Evolutionary conservation across 2,329 filamentous ascomycete species (phyloP), one percentile per base, ranked within the genome.

Genomic region (Monosporascus ibericus): DNA sequence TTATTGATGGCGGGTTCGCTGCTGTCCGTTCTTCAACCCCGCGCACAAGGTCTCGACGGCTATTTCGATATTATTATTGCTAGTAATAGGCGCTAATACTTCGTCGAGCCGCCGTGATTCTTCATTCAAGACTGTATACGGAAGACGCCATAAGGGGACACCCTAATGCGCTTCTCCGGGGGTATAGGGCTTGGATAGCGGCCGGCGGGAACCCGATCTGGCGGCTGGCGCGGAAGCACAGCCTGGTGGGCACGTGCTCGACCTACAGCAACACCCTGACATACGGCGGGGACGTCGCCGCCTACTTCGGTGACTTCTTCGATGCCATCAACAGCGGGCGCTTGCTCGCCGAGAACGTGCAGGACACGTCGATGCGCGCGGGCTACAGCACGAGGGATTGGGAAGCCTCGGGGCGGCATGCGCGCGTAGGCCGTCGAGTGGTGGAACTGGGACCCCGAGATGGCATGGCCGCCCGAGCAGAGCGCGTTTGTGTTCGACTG

Each of bases 391-490:
- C 85, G n/a, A 77, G 84, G 79, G 1, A 88, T 24, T n/a, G n/a
- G 85, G 84, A 80, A 79, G 49, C 81, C 84, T 0, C 75, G 72
- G 50, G 73, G 72, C 50, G 73, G 85, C 49, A 77, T 79, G 70
- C 69, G 75, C 15, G 75, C 73, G 2, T 79, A 83, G 52, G 81
- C 83, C 0, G 74, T 81, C 2, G 85, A 88, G 52, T 88, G 82
- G 79, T 76, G 70, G 69, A 49, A 58, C 15, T 67, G 64, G 60
- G 65, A 66, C 52, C 87, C 77, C 70, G 85, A 87, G 58, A 75
- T 76, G 42, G 75, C 80, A 2, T 79, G 74, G 55, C 66, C 75
- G 0, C 84, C 84, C 0, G 81, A 85, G 48, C 68, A 79, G 47
- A 77, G 74, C 20, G 79, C 77, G 1, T 70, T 81, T 25, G 68